Percentiles rank a stretch among this genome's conserved stretches.
phyloP scores from a whole-genome alignment of 345 rosid genomes.

The Salix purpurea region DNA sequence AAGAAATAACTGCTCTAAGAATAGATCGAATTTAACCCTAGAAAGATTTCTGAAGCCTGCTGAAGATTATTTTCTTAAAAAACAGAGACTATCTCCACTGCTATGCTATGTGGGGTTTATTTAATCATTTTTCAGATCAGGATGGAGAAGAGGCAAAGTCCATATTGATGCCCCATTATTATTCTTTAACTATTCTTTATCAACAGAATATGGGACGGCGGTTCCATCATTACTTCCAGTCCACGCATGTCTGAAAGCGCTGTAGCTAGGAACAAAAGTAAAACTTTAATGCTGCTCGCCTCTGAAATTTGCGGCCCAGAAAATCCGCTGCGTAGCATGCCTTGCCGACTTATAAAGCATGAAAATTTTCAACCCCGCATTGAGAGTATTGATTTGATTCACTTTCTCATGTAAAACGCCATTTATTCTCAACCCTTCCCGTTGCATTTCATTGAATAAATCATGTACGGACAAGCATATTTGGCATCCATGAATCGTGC shows the following conservation, averaged over 20 bases:
- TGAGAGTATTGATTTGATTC: background rate
- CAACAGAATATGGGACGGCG: background rate
- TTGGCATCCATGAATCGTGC: background rate
- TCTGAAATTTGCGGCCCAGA: background rate
- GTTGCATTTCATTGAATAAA: background rate
- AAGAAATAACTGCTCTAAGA: background rate
- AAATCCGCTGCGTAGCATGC: background rate
- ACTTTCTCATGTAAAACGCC: background rate
- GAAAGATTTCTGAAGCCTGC: background rate
- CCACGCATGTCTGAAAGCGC: conserved; percentile 1
- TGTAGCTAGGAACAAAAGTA: background rate
- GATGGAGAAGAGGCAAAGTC: background rate
- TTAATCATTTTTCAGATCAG: background rate
- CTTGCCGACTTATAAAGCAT: too few relatives aligned
- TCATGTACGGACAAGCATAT: background rate
- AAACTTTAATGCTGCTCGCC: background rate
- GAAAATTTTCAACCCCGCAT: background rate
- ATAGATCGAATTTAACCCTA: background rate
- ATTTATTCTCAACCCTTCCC: background rate
- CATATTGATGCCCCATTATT: background rate
- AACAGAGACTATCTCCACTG: background rate
- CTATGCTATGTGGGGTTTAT: too few relatives aligned
- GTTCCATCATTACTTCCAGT: conserved; percentile 1
- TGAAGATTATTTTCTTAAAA: background rate
- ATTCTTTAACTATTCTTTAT: background rate